Conservation (phyloP, 805 yeast genomes). For the Lachancea dasiensis region DNA sequence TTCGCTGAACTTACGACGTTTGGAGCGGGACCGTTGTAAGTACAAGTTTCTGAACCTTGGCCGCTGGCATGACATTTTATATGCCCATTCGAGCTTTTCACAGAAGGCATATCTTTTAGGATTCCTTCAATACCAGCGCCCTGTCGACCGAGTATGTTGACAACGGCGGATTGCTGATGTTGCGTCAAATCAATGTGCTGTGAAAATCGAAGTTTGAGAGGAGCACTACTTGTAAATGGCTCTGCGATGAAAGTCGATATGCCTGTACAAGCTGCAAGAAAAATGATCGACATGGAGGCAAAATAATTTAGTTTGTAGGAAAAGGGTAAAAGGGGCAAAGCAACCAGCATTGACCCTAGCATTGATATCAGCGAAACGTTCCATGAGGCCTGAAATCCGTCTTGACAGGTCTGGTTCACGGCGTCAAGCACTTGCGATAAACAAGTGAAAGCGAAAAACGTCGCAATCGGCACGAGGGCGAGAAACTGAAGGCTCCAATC, state of each 20-base stretch:
- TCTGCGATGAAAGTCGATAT: slow-evolving; percentile 34
- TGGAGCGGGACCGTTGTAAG: slow-evolving; percentile 46
- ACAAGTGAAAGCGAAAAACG: slow-evolving; percentile 50
- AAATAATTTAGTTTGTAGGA: slow-evolving; percentile 58
- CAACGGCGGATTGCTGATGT: slow-evolving; percentile 31
- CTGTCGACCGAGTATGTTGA: slow-evolving; percentile 45
- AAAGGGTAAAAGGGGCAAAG: slow-evolving; percentile 59
- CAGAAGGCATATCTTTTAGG: slow-evolving; percentile 58
- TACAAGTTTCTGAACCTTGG: slow-evolving; percentile 50
- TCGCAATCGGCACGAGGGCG: slow-evolving; percentile 57
- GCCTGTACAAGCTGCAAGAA: slow-evolving; percentile 36
- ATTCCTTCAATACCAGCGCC: slow-evolving; percentile 41
- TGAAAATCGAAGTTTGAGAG: slow-evolving; percentile 66
- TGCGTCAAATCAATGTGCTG: slow-evolving; percentile 50
- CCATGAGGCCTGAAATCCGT: slow-evolving; percentile 43
- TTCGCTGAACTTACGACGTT: slow-evolving; percentile 38
- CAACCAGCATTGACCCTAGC: slow-evolving; percentile 34
- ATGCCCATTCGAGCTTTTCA: slow-evolving; percentile 34
- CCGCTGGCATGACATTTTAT: slow-evolving; percentile 34
- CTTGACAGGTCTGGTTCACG: slow-evolving; percentile 64
- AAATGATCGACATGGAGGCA: slow-evolving; percentile 37
- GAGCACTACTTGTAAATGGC: slow-evolving; percentile 59
- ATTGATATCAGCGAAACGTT: slow-evolving; percentile 35
- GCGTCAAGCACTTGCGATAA: slow-evolving; percentile 53
- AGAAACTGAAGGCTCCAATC: slow-evolving; percentile 80